Evolutionary conservation across 1,139 yeast species (phyloP).

Genomic region (Taphrina sp.): DNA sequence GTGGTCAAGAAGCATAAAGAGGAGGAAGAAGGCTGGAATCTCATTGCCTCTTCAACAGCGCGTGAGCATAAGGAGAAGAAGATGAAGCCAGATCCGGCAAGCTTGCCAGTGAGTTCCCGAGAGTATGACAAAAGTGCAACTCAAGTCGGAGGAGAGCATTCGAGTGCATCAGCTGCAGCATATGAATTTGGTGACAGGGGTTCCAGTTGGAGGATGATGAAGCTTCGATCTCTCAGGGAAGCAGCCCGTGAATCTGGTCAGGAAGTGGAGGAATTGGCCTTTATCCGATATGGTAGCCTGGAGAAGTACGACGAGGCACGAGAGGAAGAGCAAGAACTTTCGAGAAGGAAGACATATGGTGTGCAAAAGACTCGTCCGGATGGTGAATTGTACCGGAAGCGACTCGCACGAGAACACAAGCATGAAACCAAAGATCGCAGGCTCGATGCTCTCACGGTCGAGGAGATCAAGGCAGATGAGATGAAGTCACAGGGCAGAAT

Average conservation of each 20-base stretch:
- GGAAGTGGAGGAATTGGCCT: constrained; percentile 40
- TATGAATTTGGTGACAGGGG: constrained; percentile 44
- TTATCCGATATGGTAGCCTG: constrained; percentile 41
- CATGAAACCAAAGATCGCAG: constrained; percentile 5
- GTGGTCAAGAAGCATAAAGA: neutral
- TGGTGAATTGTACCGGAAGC: constrained; percentile 34
- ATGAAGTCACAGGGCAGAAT: constrained; percentile 6
- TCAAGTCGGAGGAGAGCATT: neutral
- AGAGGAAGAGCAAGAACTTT: constrained; percentile 44
- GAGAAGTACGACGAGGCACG: constrained; percentile 41
- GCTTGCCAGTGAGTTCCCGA: neutral
- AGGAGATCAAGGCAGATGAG: constrained; percentile 25
- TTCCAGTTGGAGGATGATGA: constrained; percentile 46
- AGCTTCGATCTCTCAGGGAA: constrained; percentile 39
- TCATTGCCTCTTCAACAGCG: neutral
- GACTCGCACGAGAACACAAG: constrained; percentile 19
- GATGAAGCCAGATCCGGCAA: constrained; percentile 2
- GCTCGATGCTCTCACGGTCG: constrained; percentile 12
- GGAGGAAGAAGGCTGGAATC: constrained; percentile 11
- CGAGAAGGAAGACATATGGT: constrained; percentile 38
- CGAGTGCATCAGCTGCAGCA: neutral
- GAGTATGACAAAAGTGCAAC: constrained; percentile 1
- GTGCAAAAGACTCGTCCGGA: constrained; percentile 32
- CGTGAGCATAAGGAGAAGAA: constrained; percentile 5
- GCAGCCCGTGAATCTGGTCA: constrained; percentile 37